These are phyloP conservation scores for Bruguiera parviflora DNA, from an alignment of 345 rosid species.

Conservation along the genomic window DNA sequence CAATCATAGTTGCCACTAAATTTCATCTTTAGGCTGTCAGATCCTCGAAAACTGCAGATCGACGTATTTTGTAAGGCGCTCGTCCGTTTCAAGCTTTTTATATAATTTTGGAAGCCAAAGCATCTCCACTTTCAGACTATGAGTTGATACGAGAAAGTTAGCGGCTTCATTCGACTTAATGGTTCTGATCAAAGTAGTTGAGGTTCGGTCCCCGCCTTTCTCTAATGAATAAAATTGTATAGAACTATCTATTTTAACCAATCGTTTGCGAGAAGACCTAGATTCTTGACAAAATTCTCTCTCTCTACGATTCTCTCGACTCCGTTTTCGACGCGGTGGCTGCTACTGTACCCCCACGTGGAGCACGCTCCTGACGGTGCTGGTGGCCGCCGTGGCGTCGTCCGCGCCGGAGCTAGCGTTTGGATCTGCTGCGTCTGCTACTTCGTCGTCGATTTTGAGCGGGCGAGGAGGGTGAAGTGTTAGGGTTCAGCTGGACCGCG, in stretches of 20 bases:
- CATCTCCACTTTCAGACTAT: no score
- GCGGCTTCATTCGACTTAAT: no score
- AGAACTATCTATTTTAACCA: not conserved
- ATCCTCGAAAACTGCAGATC: no score
- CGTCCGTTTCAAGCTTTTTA: no score
- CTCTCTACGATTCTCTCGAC: constrained; percentile 31
- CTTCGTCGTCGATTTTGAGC: constrained; percentile 46
- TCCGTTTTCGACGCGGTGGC: constrained; percentile 39
- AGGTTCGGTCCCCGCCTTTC: constrained; percentile 12
- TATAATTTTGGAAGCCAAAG: no score
- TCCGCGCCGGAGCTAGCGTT: constrained; percentile 77
- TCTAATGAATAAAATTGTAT: constrained; percentile 11
- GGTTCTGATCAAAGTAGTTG: constrained; percentile 13
- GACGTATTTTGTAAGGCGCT: no score
- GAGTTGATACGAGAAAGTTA: no score
- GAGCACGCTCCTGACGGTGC: constrained; percentile 59
- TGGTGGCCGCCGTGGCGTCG: constrained; percentile 73
- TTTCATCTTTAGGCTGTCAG: no score
- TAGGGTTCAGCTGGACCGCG: constrained; percentile 54
- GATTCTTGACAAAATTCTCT: constrained; percentile 14
- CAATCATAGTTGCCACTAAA: no score
- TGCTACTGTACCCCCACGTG: constrained; percentile 64
- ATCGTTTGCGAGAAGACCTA: not conserved
- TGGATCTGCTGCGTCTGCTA: constrained; percentile 54
- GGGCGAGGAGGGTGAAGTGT: constrained; percentile 46